Base-by-base conservation (phyloP, 108 stramenopile genomes). In the Fragilaria crotonensis region DNA sequence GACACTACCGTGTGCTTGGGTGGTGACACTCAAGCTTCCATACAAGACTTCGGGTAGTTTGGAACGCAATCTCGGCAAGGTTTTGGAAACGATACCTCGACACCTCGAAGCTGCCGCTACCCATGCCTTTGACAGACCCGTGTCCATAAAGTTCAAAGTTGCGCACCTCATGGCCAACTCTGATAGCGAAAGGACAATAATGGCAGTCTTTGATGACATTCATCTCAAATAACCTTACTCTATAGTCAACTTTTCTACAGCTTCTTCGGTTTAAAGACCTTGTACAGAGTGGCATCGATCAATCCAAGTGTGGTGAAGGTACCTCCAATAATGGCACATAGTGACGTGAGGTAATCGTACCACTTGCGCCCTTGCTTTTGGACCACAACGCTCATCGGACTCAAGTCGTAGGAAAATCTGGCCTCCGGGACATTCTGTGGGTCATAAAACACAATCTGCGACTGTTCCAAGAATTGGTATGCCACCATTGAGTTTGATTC, bases 271-370 rank as follows among this genome's bases (percentile, higher is more conserved):
- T 97, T 98, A 54, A 98, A 78, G 32, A 95, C 84, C 66, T 79
- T 91, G 78, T 91, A 84, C 33, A 98, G 72, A 2, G 85, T 73
- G 23, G 87, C 89, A 79, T 96, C 94, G 29, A 98, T 87, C 62
- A 98, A 71, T 21, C 97, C 97, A 32, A 98, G 63, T 1, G 95
- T 95, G 17, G 97, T 98, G 65, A 95, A 98, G n/a, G 96, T 96
- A 30, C 97, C 97, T 51, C 97, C 97, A 45, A 98, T 93, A 56
- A 97, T 95, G 36, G 98, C 98, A 64, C 88, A 88, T 54, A 98
- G 60, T 62, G 81, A 90, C 0, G 96, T 98, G 47, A 96, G 49
- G 61, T 97, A 98, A 45, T 97, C 96, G 55, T 98, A 98, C 98
- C 94, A 93, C 59, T 76, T 78, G 20, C 80, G 68, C 27, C 83